These are phyloP conservation scores for Paecilomyces fulvus DNA, from an alignment of 2,329 filamentous ascomycete species.

Conservation along the genomic window DNA sequence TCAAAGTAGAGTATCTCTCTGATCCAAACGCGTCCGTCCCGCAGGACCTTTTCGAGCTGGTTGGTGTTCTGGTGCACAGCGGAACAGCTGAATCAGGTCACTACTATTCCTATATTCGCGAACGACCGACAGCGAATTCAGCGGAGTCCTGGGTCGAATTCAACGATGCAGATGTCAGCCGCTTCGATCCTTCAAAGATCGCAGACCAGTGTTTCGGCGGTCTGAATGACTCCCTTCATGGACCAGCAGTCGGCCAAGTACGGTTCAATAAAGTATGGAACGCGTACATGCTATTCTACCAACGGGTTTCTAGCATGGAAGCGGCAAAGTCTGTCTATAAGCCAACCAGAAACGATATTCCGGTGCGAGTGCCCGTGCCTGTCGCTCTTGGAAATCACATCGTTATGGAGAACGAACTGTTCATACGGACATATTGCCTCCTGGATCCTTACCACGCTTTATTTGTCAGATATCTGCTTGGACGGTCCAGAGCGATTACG, in stretches of 20 bases:
- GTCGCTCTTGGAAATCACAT: conserved; percentile 47
- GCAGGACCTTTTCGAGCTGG: conserved; percentile 80
- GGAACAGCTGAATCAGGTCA: conserved; percentile 91
- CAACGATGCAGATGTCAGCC: conserved; percentile 76
- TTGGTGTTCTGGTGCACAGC: conserved; percentile 89
- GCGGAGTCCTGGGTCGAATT: conserved; percentile 72
- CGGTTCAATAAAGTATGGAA: conserved; percentile 64
- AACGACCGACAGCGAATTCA: conserved; percentile 52
- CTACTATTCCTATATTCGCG: conserved; percentile 92
- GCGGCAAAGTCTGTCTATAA: conserved; percentile 44
- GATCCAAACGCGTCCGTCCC: conserved; percentile 47
- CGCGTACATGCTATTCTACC: conserved; percentile 98
- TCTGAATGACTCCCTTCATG: conserved; percentile 46
- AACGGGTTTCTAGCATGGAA: conserved; percentile 61
- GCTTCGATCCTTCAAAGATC: conserved; percentile 67
- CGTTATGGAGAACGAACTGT: conserved; percentile 60
- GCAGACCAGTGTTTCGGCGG: conserved; percentile 75
- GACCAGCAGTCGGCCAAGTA: conserved; percentile 35
- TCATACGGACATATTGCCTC: conserved; percentile 69
- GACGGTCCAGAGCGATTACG: conserved; percentile 45
- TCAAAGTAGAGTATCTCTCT: conserved; percentile 77
- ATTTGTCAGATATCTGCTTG: conserved; percentile 58
- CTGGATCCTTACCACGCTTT: conserved; percentile 63
- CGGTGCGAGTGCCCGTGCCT: conserved; percentile 41
- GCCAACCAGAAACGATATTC: conserved; percentile 39